Evolutionary conservation across 192 early-diverging fungal genomes (phyloP), one percentile per base, ranked within the genome.

Genomic region (Phycomyces nitens): DNA sequence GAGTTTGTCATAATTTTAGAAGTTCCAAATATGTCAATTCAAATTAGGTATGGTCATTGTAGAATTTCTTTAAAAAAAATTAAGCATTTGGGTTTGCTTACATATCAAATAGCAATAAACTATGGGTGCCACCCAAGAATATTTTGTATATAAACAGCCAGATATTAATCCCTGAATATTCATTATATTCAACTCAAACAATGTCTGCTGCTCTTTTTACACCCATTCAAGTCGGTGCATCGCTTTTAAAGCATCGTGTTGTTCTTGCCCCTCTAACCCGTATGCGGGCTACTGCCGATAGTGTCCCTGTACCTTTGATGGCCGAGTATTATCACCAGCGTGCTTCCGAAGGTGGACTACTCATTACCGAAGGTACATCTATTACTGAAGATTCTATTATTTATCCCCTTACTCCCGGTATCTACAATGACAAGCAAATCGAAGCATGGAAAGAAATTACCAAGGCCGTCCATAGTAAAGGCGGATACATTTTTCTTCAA

Each of bases 401-500:
- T 27, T 60, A 74, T 15, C 65, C 50, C 5, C 26, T 43, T 54
- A 66, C 69, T 11, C 70, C 75, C 21, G 75, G 64, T 3, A 71
- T 79, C 15, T 66, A 70, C 57, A 80, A 66, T 6, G 38, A 59
- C 4, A 76, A 73, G 8, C 82, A 82, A 52, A 65, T 75, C 11
- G 58, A 34, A 8, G 75, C 53, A 8, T 87, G 86, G 86, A 81
- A 77, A 55, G 42, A 71, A 53, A 49, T 73, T 23, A 85, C 83
- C 10, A 71, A 79, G 22, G 82, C 78, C 11, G 84, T 86, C 14
- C 82, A 86, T 62, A 73, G 56, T 9, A 71, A 81, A 50, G 83
- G 82, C n/a, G 77, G 80, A 10, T 53, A 65, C 62, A 84, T 87
- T 40, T 87, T 63, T 53, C 62, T 70, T 16, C 86, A 87, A 65